These are phyloP conservation scores for Phytophthora pisi DNA, from an alignment of 352 stramenopile species.

Conservation along the genomic window DNA sequence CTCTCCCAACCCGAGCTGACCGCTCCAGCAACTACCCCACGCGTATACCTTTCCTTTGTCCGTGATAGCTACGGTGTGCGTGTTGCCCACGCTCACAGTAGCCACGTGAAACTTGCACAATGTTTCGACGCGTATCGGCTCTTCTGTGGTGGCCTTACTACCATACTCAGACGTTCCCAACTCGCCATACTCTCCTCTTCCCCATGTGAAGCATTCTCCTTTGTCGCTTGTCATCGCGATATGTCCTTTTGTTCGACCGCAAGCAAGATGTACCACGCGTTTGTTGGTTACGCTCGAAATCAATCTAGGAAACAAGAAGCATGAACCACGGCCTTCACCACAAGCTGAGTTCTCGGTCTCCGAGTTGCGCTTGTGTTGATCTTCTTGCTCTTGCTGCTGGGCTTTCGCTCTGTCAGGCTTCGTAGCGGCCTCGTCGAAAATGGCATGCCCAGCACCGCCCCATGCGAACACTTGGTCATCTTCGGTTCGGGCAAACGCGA, in stretches of 20 bases:
- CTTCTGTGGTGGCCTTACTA: constrained; percentile 8
- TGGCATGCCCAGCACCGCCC: constrained; percentile 72
- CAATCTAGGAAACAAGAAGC: constrained; percentile 56
- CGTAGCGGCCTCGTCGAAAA: constrained; percentile 32
- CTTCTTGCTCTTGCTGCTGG: constrained; percentile 10
- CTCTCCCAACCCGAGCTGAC: constrained; percentile 69
- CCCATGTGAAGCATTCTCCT: constrained; percentile 66
- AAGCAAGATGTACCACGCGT: constrained; percentile 39
- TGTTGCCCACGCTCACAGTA: constrained; percentile 65
- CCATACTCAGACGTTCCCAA: constrained; percentile 41
- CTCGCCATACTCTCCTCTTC: constrained; percentile 62
- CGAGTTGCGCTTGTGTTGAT: neutral
- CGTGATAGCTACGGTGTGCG: constrained; percentile 60
- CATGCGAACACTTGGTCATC: constrained; percentile 88
- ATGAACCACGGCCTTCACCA: constrained; percentile 10
- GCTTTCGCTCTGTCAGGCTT: constrained; percentile 3
- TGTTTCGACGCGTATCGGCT: constrained; percentile 11
- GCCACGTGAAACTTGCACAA: constrained; percentile 24
- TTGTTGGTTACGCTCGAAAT: constrained; percentile 40
- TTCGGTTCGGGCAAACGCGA: constrained; percentile 81
- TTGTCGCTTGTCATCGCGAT: constrained; percentile 41
- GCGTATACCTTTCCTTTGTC: constrained; percentile 56
- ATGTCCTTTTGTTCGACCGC: constrained; percentile 55
- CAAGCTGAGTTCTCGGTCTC: constrained; percentile 1
- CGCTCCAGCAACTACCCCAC: constrained; percentile 76